Conservation (phyloP, 257 asterid genomes). For the Ballota nigra region DNA sequence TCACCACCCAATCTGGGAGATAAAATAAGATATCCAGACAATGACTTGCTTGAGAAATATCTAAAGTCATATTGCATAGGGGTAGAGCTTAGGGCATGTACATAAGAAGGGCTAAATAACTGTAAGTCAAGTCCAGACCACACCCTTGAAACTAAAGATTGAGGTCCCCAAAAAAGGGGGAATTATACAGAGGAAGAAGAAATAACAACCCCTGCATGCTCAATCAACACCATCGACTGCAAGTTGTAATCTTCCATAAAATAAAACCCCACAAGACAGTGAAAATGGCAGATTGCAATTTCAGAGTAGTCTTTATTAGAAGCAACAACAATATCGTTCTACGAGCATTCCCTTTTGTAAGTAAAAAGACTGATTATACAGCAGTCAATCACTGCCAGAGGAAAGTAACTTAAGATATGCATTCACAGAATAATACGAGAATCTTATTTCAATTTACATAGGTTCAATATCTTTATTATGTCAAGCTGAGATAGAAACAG, state of each 20-base stretch:
- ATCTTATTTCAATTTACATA: slow-evolving; percentile 14
- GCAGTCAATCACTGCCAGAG: slow-evolving; percentile 21
- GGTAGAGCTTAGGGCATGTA: neutral
- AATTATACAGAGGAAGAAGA: neutral
- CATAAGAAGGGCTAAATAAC: neutral
- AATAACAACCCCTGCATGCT: neutral
- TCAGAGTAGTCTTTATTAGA: slow-evolving; percentile 3
- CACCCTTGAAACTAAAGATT: neutral
- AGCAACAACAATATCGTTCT: slow-evolving; percentile 6
- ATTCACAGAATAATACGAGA: slow-evolving; percentile 14
- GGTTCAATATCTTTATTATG: slow-evolving; percentile 23
- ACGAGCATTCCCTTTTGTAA: slow-evolving; percentile 6
- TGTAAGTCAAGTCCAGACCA: neutral
- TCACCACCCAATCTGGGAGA: neutral
- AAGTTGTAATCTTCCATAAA: neutral
- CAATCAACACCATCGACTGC: neutral
- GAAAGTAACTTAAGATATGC: neutral
- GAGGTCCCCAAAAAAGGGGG: neutral
- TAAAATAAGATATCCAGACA: neutral
- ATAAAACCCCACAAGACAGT: neutral
- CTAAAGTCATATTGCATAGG: neutral
- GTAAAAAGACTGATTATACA: slow-evolving; percentile 9
- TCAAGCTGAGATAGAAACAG: slow-evolving; percentile 22
- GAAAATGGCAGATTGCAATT: neutral
- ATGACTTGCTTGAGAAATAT: neutral